Evolutionary conservation across 441 rosid species (phyloP), one percentile per base, ranked within the genome.

Genomic region (Populus tomentosa): DNA sequence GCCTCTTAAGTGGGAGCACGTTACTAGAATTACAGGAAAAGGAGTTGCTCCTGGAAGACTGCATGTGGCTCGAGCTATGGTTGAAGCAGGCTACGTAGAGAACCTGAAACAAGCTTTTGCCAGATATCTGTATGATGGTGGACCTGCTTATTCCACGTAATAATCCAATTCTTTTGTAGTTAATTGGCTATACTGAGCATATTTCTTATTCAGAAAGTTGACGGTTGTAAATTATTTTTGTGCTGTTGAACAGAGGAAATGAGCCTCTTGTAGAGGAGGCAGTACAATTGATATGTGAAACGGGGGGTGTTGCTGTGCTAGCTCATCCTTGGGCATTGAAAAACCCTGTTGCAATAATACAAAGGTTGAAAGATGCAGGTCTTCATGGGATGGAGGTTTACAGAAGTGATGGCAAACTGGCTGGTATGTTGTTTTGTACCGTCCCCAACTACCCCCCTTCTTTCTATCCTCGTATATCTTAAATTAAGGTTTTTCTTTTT

Each of bases 301-400:
- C 98, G 0, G 99, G 99, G 65, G 99, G 98, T 62, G 80, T 95
- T 78, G 89, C 99, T 24, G 97, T 95, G 38, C 88, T 95, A 50
- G 99, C 98, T 85, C 99, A 95, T 87, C 99, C 99, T n/a, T 95
- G 99, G 99, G 93, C 94, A 50, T 82, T 95, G 85, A 92, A 92
- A 82, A 82, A 95, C 74, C 95, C 95, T 38, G 87, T 83, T 72
- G 78, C 89, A 28, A 80, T 95, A 53, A 86, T 91, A 75, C 81
- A 85, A 83, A 84, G 81, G 77, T 80, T 95, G 86, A 90, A 88
- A 85, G 95, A 90, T 56, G 94, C 89, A 1, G 98, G 99, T 62
- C 98, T 95, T 81, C 92, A 90, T 78, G 99, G 98, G 40, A 63
- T 95, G 46, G 99, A 95, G 87, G 98, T 89, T 71, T 92, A 86